These are phyloP conservation scores for Epichloe aotearoae DNA, from an alignment of 2,329 filamentous ascomycete species.

Conservation along the genomic window DNA sequence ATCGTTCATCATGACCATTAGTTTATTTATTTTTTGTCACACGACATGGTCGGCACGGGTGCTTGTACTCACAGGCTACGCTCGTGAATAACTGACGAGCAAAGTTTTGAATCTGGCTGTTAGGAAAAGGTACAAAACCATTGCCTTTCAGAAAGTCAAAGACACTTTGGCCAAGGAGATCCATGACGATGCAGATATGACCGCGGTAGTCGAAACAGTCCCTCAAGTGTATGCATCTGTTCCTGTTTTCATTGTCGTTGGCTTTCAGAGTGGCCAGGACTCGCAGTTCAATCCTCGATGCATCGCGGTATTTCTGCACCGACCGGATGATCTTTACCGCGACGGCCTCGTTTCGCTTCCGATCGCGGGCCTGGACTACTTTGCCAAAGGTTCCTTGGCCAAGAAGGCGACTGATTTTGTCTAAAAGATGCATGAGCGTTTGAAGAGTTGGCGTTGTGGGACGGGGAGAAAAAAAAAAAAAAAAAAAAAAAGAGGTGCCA, in stretches of 20 bases:
- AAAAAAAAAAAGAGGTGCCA: not conserved
- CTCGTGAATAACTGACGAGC: constrained; percentile 94
- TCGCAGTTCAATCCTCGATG: constrained; percentile 83
- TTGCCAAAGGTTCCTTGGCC: constrained; percentile 98
- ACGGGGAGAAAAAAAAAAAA: not conserved
- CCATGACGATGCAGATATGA: constrained; percentile 80
- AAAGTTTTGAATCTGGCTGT: constrained; percentile 96
- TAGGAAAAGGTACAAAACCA: constrained; percentile 89
- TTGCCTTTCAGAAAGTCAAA: constrained; percentile 98
- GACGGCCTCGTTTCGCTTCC: constrained; percentile 60
- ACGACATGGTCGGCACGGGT: not conserved
- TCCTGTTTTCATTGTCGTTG: constrained; percentile 84
- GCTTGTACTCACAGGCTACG: constrained; percentile 67
- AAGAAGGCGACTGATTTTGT: constrained; percentile 77
- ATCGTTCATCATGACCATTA: not conserved
- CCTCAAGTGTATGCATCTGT: constrained; percentile 89
- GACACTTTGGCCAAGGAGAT: constrained; percentile 79
- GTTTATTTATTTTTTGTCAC: not conserved
- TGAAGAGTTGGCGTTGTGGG: not conserved
- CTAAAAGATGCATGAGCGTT: constrained; percentile 29
- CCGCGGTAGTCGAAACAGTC: constrained; percentile 97
- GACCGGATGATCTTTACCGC: constrained; percentile 98
- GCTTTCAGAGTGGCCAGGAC: constrained; percentile 84
- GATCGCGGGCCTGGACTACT: constrained; percentile 85
- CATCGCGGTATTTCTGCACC: constrained; percentile 95